These are phyloP conservation scores for Apiosordaria backusii DNA, from an alignment of 495 filamentous ascomycete genomes.

Conservation along the genomic window DNA sequence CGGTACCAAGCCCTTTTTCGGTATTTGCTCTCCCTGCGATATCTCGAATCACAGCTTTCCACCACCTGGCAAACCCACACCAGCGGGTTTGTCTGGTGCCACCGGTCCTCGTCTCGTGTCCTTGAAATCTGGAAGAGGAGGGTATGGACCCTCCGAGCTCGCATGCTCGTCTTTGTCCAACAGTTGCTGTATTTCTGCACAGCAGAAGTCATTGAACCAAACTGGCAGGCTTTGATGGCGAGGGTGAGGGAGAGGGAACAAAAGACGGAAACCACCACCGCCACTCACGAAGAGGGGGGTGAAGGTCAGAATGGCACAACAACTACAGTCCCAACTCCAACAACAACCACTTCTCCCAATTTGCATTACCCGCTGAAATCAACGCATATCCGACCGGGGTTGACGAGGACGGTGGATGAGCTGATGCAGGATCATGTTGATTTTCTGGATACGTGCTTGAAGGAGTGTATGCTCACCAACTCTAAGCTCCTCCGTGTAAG, in stretches of 20 bases:
- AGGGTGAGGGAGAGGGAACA: slow-evolving; percentile 61
- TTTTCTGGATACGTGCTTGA: slow-evolving; percentile 94
- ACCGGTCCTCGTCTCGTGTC: slow-evolving; percentile 66
- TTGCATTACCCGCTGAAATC: not conserved
- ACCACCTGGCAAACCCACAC: slow-evolving; percentile 88
- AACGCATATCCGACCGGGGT: slow-evolving; percentile 21
- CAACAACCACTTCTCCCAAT: not conserved
- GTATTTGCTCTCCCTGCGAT: slow-evolving; percentile 81
- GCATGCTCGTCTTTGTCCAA: slow-evolving; percentile 96
- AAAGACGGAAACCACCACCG: not conserved
- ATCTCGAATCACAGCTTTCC: slow-evolving; percentile 80
- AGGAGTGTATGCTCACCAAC: slow-evolving; percentile 98
- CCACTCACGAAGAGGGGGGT: slow-evolving; percentile 30
- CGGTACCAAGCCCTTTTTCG: slow-evolving; percentile 95
- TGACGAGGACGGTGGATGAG: slow-evolving; percentile 89
- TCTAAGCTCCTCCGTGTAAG: slow-evolving; percentile 83
- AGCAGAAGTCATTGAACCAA: slow-evolving; percentile 93
- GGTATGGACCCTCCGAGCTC: slow-evolving; percentile 83
- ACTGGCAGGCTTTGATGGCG: slow-evolving; percentile 90
- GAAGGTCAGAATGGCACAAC: slow-evolving; percentile 36
- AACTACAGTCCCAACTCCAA: not conserved
- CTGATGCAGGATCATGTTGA: slow-evolving; percentile 99
- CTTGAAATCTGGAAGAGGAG: slow-evolving; percentile 91
- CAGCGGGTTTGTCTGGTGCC: slow-evolving; percentile 76
- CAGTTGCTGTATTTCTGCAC: slow-evolving; percentile 96